Conservation (phyloP, 2,329 filamentous ascomycete species). For the Aspergillus sp. region DNA sequence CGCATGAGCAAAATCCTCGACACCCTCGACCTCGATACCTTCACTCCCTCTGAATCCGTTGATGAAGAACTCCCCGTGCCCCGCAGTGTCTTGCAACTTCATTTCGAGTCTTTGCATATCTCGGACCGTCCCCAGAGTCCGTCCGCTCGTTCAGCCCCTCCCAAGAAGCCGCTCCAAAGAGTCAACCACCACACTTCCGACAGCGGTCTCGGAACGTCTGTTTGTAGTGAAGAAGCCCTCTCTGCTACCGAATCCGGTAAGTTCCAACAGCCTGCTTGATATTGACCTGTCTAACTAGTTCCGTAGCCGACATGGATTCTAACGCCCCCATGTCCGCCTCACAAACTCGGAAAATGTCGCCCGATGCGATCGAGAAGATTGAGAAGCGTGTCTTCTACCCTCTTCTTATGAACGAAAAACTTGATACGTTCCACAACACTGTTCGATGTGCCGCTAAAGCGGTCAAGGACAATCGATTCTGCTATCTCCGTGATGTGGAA, state of each 20-base stretch:
- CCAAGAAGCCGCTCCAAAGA: slow-evolving; percentile 30
- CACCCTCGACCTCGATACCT: slow-evolving; percentile 62
- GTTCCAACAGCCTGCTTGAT: slow-evolving; percentile 35
- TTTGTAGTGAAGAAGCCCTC: slow-evolving; percentile 57
- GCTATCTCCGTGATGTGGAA: slow-evolving; percentile 88
- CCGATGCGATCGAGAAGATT: slow-evolving; percentile 67
- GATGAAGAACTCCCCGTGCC: slow-evolving; percentile 62
- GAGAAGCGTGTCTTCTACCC: slow-evolving; percentile 73
- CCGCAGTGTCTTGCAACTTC: slow-evolving; percentile 57
- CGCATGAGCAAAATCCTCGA: slow-evolving; percentile 66
- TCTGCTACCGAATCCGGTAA: slow-evolving; percentile 40
- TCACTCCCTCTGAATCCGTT: slow-evolving; percentile 38
- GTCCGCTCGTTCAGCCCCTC: slow-evolving; percentile 26
- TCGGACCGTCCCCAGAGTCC: slow-evolving; percentile 24
- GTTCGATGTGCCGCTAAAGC: slow-evolving; percentile 74
- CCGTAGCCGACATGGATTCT: neutral
- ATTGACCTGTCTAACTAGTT: slow-evolving; percentile 10
- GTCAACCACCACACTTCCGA: slow-evolving; percentile 71
- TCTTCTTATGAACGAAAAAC: slow-evolving; percentile 70
- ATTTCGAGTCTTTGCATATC: slow-evolving; percentile 39
- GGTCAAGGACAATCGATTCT: slow-evolving; percentile 80
- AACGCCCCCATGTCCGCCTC: neutral
- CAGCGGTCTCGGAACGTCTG: slow-evolving; percentile 82
- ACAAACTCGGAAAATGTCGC: slow-evolving; percentile 58
- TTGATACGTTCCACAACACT: slow-evolving; percentile 79